A percentile compares a stretch with the other conserved stretches of the same genome.
phyloP scores from a whole-genome alignment of 2,329 filamentous ascomycete genomes.

The Apiospora rasikravindrae region DNA sequence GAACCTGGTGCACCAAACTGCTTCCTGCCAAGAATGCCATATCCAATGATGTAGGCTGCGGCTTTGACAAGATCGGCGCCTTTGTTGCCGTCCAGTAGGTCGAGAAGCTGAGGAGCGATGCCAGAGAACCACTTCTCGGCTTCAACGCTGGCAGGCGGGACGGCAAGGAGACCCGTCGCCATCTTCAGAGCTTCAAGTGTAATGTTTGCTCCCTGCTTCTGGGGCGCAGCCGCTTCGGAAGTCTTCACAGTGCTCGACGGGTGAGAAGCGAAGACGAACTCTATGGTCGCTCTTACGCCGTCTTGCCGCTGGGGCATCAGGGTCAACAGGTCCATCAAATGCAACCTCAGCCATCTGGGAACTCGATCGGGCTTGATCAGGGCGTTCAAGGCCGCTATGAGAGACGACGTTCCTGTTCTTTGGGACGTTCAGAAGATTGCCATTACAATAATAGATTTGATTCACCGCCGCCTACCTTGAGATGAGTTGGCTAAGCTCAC shows the following conservation, averaged over 20 bases:
- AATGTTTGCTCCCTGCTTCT: conserved; percentile 66
- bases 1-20: conserved; percentile 67
- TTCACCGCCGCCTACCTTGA: conserved; percentile 47
- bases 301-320: conserved; percentile 64
- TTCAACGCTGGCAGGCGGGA: conserved; percentile 59
- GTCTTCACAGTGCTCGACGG: conserved; percentile 53
- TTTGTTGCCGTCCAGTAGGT: conserved; percentile 64
- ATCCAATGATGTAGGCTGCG: conserved; percentile 67
- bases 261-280: conserved; percentile 74
- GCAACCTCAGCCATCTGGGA: conserved; percentile 64
- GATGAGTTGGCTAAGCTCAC: conserved; percentile 54
- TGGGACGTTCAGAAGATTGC: conserved; percentile 34
- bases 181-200: conserved; percentile 71
- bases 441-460: conserved; percentile 23
- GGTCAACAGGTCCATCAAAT: conserved; percentile 63
- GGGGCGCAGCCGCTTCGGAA: conserved; percentile 48
- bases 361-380: conserved; percentile 66
- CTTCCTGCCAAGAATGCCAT: conserved; percentile 69
- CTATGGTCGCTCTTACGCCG: conserved; percentile 70
- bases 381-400: conserved; percentile 66
- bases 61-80: conserved; percentile 63
- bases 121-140: conserved; percentile 64
- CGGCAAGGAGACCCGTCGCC: conserved; percentile 65
- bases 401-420: conserved; percentile 52
- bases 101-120: conserved; percentile 65